These are phyloP conservation scores for Yamadazyma spencermartinsiae DNA, from an alignment of 1,139 yeast genomes.

Conservation along the genomic window DNA sequence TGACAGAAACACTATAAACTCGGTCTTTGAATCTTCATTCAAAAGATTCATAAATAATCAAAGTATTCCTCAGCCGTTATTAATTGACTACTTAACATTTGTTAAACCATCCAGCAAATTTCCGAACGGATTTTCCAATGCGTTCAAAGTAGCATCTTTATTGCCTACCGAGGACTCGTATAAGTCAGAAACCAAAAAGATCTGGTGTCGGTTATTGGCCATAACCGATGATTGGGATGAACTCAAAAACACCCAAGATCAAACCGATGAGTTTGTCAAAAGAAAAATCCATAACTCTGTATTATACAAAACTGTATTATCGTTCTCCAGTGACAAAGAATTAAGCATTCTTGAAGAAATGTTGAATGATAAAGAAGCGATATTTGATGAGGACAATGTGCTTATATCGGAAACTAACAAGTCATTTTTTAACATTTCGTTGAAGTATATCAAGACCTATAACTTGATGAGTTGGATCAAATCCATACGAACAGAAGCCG, in stretches of 20 bases:
- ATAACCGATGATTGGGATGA: slow-evolving; percentile 59
- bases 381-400: slow-evolving; percentile 14
- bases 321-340: slow-evolving; percentile 13
- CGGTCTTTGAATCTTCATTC: slow-evolving; percentile 32
- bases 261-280: slow-evolving; percentile 46
- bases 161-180: slow-evolving; percentile 26
- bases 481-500: slow-evolving; percentile 18
- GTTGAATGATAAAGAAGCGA: slow-evolving; percentile 9
- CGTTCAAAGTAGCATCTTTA: slow-evolving; percentile 34
- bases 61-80: slow-evolving; percentile 44
- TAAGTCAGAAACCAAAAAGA: slow-evolving; percentile 26
- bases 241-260: slow-evolving; percentile 39
- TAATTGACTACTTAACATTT: slow-evolving; percentile 60
- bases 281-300: slow-evolving; percentile 42
- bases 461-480: slow-evolving; percentile 30
- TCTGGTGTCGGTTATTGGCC: slow-evolving; percentile 65
- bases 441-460: slow-evolving; percentile 17
- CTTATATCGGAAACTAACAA: slow-evolving; percentile 17
- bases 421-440: slow-evolving; percentile 15
- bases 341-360: slow-evolving; percentile 15
- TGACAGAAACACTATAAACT: slow-evolving; percentile 14
- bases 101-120: slow-evolving; percentile 33
- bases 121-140: slow-evolving; percentile 32
- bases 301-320: slow-evolving; percentile 45
- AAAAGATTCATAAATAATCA: slow-evolving; percentile 36